Evolutionary conservation across 495 filamentous ascomycete species (phyloP).

Genomic region (Aspergillus bridgeri): DNA sequence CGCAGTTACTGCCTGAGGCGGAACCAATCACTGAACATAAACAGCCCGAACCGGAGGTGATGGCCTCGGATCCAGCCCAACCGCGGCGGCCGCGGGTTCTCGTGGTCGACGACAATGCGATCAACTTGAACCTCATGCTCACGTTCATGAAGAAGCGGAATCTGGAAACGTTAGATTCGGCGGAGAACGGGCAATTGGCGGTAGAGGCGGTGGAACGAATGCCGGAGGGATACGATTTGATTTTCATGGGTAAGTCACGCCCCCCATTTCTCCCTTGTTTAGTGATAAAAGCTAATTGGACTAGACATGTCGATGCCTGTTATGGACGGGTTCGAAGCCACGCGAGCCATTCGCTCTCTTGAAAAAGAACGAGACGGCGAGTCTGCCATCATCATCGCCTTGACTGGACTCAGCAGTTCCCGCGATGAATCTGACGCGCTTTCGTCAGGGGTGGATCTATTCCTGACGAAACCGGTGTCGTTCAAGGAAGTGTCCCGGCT

Average conservation of each 20-base stretch:
- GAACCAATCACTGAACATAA: not conserved
- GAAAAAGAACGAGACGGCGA: constrained; percentile 46
- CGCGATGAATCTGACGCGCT: constrained; percentile 64
- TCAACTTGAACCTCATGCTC: constrained; percentile 68
- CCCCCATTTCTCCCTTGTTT: not conserved
- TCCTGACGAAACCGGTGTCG: constrained; percentile 68
- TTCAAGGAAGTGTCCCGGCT: constrained; percentile 48
- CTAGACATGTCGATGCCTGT: constrained; percentile 73
- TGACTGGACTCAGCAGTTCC: constrained; percentile 64
- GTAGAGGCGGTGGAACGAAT: constrained; percentile 46
- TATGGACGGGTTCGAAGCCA: constrained; percentile 73
- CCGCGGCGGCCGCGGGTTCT: constrained; percentile 40
- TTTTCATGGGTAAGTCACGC: constrained; percentile 55
- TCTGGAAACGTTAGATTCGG: constrained; percentile 37
- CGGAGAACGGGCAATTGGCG: constrained; percentile 52
- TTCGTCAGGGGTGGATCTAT: constrained; percentile 65
- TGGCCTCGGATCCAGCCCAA: not conserved
- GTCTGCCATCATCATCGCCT: constrained; percentile 60
- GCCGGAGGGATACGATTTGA: constrained; percentile 47
- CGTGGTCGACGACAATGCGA: constrained; percentile 72
- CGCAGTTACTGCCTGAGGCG: not conserved
- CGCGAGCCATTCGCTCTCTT: constrained; percentile 59
- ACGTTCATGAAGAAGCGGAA: constrained; percentile 56
- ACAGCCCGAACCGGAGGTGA: not conserved
- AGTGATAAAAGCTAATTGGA: not conserved